Evolutionary conservation across 129 eudicot species (phyloP).

Genomic region (Pulicaria dysenterica): DNA sequence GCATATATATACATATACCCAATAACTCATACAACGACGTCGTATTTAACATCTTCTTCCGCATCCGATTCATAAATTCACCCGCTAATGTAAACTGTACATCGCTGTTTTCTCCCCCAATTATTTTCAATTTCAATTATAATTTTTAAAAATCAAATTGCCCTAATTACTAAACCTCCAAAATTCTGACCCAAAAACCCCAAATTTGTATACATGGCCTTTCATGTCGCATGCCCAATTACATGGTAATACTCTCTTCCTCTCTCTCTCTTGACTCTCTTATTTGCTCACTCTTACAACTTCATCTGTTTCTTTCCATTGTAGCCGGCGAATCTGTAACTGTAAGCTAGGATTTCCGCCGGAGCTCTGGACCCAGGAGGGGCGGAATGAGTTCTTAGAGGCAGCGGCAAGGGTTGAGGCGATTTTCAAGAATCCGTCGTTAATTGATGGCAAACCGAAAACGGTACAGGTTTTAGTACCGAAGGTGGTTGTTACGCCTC

Average conservation of each 20-base stretch:
- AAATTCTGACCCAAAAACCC: constrained; percentile 18
- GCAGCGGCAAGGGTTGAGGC: constrained; percentile 54
- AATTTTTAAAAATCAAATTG: constrained; percentile 12
- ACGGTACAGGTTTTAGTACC: constrained; percentile 77
- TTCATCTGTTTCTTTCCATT: constrained; percentile 22
- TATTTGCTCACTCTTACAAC: constrained; percentile 13
- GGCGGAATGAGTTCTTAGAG: constrained; percentile 40
- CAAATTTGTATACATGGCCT: constrained; percentile 59
- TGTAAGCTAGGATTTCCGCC: constrained; percentile 69
- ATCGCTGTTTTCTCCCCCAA: constrained; percentile 15
- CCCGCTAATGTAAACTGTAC: constrained; percentile 21
- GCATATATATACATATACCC: too few relatives aligned
- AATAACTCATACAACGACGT: constrained; percentile 9
- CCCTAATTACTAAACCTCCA: constrained; percentile 24
- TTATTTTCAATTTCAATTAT: constrained; percentile 9
- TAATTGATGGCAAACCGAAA: constrained; percentile 33
- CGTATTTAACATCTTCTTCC: constrained; percentile 28
- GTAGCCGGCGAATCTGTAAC: constrained; percentile 72
- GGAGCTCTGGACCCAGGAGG: constrained; percentile 42
- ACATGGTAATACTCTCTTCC: constrained; percentile 54
- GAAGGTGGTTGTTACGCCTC: constrained; percentile 48
- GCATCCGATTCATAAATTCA: constrained; percentile 18
- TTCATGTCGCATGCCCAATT: constrained; percentile 91
- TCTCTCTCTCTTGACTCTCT: background rate
- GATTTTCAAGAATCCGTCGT: constrained; percentile 61